Percentiles rank a stretch among this genome's conserved stretches.
Conservation (phyloP, 208 protist genomes). For the Leishmania gerbilli region DNA sequence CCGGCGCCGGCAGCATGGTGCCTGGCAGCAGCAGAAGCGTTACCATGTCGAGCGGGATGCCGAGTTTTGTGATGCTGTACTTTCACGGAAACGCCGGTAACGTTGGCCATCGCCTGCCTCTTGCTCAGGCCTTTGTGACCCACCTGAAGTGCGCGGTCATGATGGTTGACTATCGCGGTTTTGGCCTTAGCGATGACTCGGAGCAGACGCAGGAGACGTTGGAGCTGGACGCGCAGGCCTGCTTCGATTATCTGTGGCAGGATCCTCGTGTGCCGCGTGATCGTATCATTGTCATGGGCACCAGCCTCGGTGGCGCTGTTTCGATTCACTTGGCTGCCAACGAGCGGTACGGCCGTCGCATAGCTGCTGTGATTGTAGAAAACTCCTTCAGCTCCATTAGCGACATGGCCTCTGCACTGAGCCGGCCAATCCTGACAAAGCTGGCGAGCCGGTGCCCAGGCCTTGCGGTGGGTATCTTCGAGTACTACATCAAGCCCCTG, state of each 20-base stretch:
- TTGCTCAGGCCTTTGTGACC: constrained; percentile 58
- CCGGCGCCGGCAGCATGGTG: neutral
- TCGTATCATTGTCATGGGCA: constrained; percentile 88
- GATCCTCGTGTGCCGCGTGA: constrained; percentile 65
- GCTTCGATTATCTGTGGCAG: constrained; percentile 71
- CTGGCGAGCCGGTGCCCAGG: constrained; percentile 20
- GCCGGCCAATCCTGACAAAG: constrained; percentile 19
- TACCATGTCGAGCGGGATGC: constrained; percentile 2
- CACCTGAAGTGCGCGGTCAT: constrained; percentile 72
- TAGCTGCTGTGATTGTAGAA: constrained; percentile 85
- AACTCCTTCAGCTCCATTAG: constrained; percentile 92
- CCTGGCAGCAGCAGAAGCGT: neutral
- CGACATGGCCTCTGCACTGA: constrained; percentile 73
- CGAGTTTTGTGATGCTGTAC: constrained; percentile 77
- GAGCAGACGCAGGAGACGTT: constrained; percentile 74
- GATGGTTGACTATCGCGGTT: constrained; percentile 93
- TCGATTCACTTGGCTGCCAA: constrained; percentile 75
- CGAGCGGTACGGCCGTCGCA: constrained; percentile 39
- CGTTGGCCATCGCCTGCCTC: constrained; percentile 83
- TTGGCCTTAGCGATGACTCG: constrained; percentile 65
- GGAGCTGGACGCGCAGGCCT: constrained; percentile 83
- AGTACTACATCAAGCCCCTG: constrained; percentile 81
- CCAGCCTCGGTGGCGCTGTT: constrained; percentile 90
- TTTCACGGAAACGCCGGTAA: constrained; percentile 95
- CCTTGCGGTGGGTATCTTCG: constrained; percentile 42